These are phyloP conservation scores for Dryas integrifolia DNA, from an alignment of 331 rosid genomes.

Conservation along the genomic window DNA sequence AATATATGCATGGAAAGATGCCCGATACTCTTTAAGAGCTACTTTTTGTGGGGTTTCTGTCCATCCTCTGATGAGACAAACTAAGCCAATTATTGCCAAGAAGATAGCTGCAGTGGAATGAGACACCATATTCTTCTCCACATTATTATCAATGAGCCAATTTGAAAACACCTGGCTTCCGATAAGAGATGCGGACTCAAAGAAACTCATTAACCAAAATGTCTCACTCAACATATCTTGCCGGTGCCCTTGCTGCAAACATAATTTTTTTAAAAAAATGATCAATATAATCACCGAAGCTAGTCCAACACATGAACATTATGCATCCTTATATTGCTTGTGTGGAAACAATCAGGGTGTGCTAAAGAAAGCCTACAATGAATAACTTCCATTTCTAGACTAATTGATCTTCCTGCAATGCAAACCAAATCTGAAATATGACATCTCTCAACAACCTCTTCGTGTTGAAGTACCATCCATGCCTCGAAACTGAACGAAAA, in stretches of 20 bases:
- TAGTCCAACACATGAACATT: constrained; percentile 6
- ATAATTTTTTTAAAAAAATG: constrained; percentile 15
- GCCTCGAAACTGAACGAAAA: constrained; percentile 75
- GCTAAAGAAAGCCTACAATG: background rate
- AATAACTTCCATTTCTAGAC: background rate
- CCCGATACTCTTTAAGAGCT: constrained; percentile 60
- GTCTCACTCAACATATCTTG: constrained; percentile 77
- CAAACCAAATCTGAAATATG: constrained; percentile 22
- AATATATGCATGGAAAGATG: constrained; percentile 57
- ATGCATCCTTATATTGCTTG: background rate
- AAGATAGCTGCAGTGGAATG: constrained; percentile 54
- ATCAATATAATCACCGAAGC: constrained; percentile 5
- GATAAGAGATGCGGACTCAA: constrained; percentile 72
- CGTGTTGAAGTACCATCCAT: constrained; percentile 86
- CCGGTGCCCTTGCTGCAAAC: constrained; percentile 83
- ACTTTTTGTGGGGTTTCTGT: constrained; percentile 47
- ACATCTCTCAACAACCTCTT: constrained; percentile 52
- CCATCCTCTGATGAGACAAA: constrained; percentile 62
- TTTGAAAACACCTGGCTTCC: constrained; percentile 87
- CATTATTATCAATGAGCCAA: constrained; percentile 61
- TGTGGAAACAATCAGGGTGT: too few relatives aligned
- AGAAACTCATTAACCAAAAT: constrained; percentile 88
- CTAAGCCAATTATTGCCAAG: constrained; percentile 59
- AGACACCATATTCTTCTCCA: constrained; percentile 37
- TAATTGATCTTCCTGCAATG: background rate